Evolutionary conservation across 176 grass and related monocot genomes (phyloP).

Genomic region (Oryza officinalis): DNA sequence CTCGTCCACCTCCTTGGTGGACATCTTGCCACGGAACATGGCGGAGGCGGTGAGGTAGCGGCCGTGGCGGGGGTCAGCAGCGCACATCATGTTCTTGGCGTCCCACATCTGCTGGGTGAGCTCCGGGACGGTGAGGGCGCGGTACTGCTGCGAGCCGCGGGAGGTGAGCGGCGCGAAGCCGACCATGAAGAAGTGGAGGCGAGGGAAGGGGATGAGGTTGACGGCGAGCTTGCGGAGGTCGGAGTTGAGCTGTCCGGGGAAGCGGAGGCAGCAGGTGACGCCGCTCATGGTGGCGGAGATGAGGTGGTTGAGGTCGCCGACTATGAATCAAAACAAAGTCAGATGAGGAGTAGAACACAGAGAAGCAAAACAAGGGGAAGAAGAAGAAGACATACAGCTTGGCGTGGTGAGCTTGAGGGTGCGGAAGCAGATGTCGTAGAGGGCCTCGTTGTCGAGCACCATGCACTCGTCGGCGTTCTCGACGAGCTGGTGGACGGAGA

Average conservation of each 20-base stretch:
- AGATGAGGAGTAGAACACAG: too few species aligned
- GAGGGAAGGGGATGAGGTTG: constrained; percentile 86
- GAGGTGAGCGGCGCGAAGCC: constrained; percentile 83
- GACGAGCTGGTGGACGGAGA: constrained; percentile 74
- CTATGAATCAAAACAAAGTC: too few species aligned
- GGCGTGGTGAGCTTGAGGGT: constrained; percentile 72
- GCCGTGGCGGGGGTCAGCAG: constrained; percentile 72
- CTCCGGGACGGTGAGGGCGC: constrained; percentile 75
- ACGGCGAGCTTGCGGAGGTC: constrained; percentile 84
- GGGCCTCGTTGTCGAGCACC: constrained; percentile 80
- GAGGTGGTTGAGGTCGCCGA: constrained; percentile 80
- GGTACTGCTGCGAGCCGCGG: constrained; percentile 80
- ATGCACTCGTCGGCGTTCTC: constrained; percentile 87
- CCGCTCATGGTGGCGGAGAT: constrained; percentile 89
- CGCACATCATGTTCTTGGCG: constrained; percentile 84
- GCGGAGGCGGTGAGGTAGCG: constrained; percentile 84
- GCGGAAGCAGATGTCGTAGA: constrained; percentile 77
- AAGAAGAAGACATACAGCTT: too few species aligned
- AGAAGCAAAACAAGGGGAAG: too few species aligned
- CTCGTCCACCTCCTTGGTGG: constrained; percentile 84
- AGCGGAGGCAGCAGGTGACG: constrained; percentile 85
- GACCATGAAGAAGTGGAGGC: constrained; percentile 93
- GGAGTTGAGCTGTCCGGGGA: constrained; percentile 86
- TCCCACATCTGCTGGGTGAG: constrained; percentile 97
- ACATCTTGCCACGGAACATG: constrained; percentile 88